Conservation (phyloP, 805 yeast genomes). For the Teunomyces atbi region DNA sequence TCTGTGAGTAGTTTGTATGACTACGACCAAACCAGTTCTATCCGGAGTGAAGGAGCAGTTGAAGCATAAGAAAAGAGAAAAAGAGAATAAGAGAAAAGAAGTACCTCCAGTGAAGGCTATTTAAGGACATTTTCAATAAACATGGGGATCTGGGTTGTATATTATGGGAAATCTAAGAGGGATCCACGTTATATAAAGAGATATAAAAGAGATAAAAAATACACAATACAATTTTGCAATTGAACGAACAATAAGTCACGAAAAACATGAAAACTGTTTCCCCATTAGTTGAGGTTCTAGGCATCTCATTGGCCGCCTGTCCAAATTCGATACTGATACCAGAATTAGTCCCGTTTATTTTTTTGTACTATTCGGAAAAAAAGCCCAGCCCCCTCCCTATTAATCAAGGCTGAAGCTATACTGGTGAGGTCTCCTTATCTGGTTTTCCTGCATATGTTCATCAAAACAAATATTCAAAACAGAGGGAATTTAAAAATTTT, state of each 20-base stretch:
- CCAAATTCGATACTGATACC: not conserved
- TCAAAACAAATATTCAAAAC: not conserved
- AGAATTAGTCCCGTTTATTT: not conserved
- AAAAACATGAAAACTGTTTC: not conserved
- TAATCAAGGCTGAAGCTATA: not conserved
- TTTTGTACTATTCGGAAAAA: not conserved
- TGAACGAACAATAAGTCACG: no score
- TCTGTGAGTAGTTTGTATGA: conserved; percentile 14
- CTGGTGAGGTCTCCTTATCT: not conserved
- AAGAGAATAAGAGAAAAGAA: not conserved
- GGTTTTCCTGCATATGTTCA: not conserved
- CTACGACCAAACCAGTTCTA: conserved; percentile 13
- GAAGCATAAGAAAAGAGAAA: not conserved
- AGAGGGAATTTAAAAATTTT: conserved; percentile 3
- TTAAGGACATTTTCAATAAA: not conserved
- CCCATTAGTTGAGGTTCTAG: not conserved
- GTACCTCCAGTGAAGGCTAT: not conserved
- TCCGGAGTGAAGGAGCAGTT: conserved; percentile 8
- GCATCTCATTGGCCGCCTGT: not conserved
- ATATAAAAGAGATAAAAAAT: not conserved
- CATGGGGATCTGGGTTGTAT: not conserved
- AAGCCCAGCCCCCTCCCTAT: not conserved
- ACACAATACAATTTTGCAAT: not conserved
- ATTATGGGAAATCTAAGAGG: conserved; percentile 1
- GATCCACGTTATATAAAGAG: not conserved